phyloP scores from a whole-genome alignment of 352 stramenopile genomes.

The Pythium apleroticum region DNA sequence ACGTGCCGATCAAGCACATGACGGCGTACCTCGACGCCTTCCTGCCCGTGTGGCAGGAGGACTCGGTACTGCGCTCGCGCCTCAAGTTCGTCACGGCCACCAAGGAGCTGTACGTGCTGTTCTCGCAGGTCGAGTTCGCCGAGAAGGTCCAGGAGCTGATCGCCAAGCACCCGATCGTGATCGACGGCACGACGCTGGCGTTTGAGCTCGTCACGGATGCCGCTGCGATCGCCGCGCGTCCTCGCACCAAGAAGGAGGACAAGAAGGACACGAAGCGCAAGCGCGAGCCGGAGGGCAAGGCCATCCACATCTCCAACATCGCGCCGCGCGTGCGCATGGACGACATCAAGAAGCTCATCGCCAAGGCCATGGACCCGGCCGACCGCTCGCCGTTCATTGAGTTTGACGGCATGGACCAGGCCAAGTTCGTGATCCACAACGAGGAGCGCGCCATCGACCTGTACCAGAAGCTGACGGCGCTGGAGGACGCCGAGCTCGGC shows the following conservation, averaged over 20 bases:
- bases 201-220: constrained; percentile 83
- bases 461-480: constrained; percentile 73
- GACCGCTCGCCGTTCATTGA: constrained; percentile 72
- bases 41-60: constrained; percentile 65
- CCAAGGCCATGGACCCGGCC: constrained; percentile 44
- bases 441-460: constrained; percentile 43
- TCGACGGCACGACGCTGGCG: constrained; percentile 60
- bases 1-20: constrained; percentile 71
- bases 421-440: constrained; percentile 66
- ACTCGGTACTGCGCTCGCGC: constrained; percentile 61
- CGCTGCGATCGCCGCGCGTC: constrained; percentile 65
- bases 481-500: constrained; percentile 59
- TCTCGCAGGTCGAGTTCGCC: constrained; percentile 67
- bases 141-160: constrained; percentile 57
- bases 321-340: constrained; percentile 64
- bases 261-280: constrained; percentile 77
- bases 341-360: constrained; percentile 85
- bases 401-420: constrained; percentile 75
- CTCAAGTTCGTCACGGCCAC: constrained; percentile 68
- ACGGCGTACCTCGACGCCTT: constrained; percentile 76
- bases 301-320: constrained; percentile 84
- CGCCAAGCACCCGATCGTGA: constrained; percentile 35
- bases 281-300: constrained; percentile 64
- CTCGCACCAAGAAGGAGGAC: constrained; percentile 46
- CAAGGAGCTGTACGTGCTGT: constrained; percentile 79